Conservation (phyloP, 345 rosid species). For the Draba incana region DNA sequence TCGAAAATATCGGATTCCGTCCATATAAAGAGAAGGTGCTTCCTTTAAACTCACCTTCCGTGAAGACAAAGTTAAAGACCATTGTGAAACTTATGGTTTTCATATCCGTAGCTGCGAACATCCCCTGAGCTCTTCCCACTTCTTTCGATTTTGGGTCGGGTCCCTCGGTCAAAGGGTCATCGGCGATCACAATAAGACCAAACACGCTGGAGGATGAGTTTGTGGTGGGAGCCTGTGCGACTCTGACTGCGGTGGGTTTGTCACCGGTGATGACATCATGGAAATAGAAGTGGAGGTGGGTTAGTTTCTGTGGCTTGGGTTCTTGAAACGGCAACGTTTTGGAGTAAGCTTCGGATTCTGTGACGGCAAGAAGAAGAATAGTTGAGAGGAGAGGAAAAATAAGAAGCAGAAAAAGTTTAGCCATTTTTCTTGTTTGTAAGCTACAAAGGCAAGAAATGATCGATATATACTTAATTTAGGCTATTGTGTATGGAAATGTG, state of each 20-base stretch:
- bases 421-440: constrained; percentile 26
- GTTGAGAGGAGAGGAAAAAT: constrained; percentile 16
- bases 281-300: constrained; percentile 64
- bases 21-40: constrained; percentile 58
- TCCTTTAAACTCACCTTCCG: constrained; percentile 63
- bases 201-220: constrained; percentile 42
- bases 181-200: constrained; percentile 54
- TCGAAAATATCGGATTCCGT: constrained; percentile 39
- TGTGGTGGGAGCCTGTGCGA: constrained; percentile 43
- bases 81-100: constrained; percentile 43
- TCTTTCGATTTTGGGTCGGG: constrained; percentile 49
- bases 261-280: constrained; percentile 54
- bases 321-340: constrained; percentile 28
- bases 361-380: constrained; percentile 26
- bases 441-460: background rate
- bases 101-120: constrained; percentile 49
- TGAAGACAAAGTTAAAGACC: constrained; percentile 59
- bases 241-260: constrained; percentile 49
- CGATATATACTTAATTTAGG: background rate
- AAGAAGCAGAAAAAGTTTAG: constrained; percentile 2
- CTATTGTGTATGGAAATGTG: constrained; percentile 2
- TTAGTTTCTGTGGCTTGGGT: constrained; percentile 48
- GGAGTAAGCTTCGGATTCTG: constrained; percentile 37
- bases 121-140: constrained; percentile 64
- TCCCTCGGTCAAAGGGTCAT: constrained; percentile 53